Evolutionary conservation across 345 rosid species (phyloP), one percentile per base, ranked within the genome.

Genomic region (Heritiera littoralis): DNA sequence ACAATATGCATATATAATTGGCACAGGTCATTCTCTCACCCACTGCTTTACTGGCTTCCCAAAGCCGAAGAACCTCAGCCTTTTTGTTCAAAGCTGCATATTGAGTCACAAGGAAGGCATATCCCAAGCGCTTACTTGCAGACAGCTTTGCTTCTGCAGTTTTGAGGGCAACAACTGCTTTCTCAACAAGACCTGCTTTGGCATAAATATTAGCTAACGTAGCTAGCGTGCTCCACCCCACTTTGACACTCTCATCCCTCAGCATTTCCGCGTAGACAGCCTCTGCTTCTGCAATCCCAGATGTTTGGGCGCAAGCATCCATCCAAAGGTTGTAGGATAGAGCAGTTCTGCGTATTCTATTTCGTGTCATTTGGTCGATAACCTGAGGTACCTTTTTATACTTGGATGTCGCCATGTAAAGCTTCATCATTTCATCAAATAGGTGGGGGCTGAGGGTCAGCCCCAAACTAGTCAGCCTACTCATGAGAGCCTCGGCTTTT

Each of bases 261-360:
- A 80, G 56, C 92, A 89, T 88, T 80, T 92, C 91, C 66, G 52
- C 66, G 40, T 84, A 90, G 54, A 89, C 89, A 46, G 64, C 66
- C 77, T 90, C 93, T 2, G 75, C 88, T 77, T 63, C 74, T 28
- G 56, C 48, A 40, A 84, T 84, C 14, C 87, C 85, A 28, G 73
- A 71, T 6, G 46, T 48, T 32, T 83, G 80, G 15, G 83, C 84
- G 30, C 81, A 84, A 0, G 92, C 89, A 49, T 82, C 86, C 88
- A 92, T 89, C 94, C 92, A 92, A 20, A 92, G 89, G 82, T 89
- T 90, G 74, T 89, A 90, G 1, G 93, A 90, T 38, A 90, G 86
- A 73, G 81, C 82, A 83, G 84, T 87, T 76, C 85, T 83, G 5
- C 89, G 84, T 75, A 89, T 86, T 68, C 83, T 83, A 80, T 90